Evolutionary conservation across 2,329 filamentous ascomycete species (phyloP).

Genomic region (Epichloe gansuensis): DNA sequence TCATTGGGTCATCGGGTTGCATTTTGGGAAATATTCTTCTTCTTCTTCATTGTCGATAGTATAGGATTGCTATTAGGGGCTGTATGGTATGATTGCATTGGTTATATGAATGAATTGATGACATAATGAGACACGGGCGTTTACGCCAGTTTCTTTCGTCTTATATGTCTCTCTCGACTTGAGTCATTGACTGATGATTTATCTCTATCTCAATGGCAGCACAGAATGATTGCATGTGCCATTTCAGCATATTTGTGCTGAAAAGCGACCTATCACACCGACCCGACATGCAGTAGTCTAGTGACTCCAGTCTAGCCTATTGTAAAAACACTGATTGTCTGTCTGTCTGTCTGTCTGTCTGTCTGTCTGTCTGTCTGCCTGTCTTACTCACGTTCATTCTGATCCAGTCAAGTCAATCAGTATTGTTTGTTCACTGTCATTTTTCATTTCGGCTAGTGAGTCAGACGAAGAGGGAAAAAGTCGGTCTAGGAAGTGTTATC

Average conservation of each 20-base stretch:
- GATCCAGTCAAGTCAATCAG: no score
- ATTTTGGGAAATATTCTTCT: background rate
- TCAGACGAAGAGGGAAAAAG: no score
- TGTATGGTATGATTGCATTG: slow-evolving; percentile 21
- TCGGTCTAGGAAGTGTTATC: background rate
- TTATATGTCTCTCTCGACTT: background rate
- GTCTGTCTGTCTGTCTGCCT: no score
- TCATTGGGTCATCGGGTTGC: background rate
- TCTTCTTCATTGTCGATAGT: slow-evolving; percentile 13
- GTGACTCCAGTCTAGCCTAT: no score
- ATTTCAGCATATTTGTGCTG: background rate
- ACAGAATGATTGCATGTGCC: no score
- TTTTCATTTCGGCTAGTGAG: no score
- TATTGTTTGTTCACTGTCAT: no score
- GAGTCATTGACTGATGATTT: background rate
- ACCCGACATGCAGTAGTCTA: background rate
- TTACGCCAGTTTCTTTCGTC: background rate
- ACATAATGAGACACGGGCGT: slow-evolving; percentile 12
- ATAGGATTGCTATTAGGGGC: slow-evolving; percentile 8
- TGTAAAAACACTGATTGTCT: no score
- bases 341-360: no score
- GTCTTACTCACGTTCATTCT: no score
- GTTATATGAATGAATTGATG: slow-evolving; percentile 24
- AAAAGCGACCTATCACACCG: background rate
- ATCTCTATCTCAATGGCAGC: no score